Evolutionary conservation across 495 filamentous ascomycete genomes (phyloP).

Genomic region (Hypomontagnella monticulosa): DNA sequence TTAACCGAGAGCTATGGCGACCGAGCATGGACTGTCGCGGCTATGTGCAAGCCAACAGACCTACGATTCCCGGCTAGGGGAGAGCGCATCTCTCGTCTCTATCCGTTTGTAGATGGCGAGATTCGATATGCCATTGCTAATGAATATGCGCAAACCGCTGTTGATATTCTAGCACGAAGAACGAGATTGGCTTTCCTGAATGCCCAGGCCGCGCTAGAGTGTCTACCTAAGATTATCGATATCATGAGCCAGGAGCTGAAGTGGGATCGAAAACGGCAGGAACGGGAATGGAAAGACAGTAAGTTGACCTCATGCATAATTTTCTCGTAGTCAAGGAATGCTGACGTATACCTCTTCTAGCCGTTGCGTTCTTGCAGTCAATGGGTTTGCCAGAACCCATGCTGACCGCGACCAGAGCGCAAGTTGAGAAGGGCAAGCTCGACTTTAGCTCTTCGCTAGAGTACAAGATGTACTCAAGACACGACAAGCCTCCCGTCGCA

Average conservation of each 20-base stretch:
- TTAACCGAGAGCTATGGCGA: slow-evolving; percentile 91
- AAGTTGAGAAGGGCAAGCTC: slow-evolving; percentile 83
- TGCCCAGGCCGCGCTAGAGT: slow-evolving; percentile 92
- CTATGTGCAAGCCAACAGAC: slow-evolving; percentile 81
- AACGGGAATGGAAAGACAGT: slow-evolving; percentile 85
- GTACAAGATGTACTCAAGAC: slow-evolving; percentile 78
- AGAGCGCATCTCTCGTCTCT: slow-evolving; percentile 79
- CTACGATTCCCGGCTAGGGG: slow-evolving; percentile 89
- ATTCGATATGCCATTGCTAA: slow-evolving; percentile 88
- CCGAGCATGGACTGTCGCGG: slow-evolving; percentile 93
- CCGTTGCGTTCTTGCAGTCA: slow-evolving; percentile 76
- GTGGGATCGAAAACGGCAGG: slow-evolving; percentile 80
- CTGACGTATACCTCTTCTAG: slow-evolving; percentile 44
- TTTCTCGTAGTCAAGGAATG: not conserved
- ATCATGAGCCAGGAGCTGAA: slow-evolving; percentile 89
- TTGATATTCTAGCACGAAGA: slow-evolving; percentile 88
- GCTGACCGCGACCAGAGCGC: slow-evolving; percentile 72
- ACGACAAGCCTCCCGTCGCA: slow-evolving; percentile 52
- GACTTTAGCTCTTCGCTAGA: slow-evolving; percentile 73
- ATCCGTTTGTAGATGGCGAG: slow-evolving; percentile 97
- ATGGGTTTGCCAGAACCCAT: slow-evolving; percentile 89
- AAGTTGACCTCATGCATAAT: slow-evolving; percentile 30
- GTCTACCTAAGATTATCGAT: slow-evolving; percentile 88
- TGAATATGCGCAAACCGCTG: slow-evolving; percentile 94
- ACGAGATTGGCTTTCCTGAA: slow-evolving; percentile 94